Base-by-base conservation (phyloP, 2,329 filamentous ascomycete genomes). In the Verticillium albo-atrum region DNA sequence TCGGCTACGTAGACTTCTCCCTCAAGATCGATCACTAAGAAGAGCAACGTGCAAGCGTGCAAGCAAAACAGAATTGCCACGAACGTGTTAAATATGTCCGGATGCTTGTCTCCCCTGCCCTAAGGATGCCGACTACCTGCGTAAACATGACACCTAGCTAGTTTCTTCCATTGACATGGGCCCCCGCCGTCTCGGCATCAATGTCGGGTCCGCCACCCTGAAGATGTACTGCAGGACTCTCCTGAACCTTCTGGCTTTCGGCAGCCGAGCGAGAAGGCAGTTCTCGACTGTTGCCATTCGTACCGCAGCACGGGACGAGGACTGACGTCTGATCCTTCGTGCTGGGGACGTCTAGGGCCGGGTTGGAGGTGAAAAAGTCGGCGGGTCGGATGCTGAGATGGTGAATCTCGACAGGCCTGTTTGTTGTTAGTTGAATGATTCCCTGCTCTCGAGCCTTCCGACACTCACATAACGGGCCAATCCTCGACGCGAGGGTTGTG, bases 1-100 rank as follows among this genome's bases (percentile, higher is more conserved):
- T 96, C 3, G 86, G 90, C 30, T 92, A 97, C 72, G 87, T 99
- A 53, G 95, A 99, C 74, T 98, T 97, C 73, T 97, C 93, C 5
- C 81, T 99, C 66, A 99, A 99, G 80, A 93, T 99, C 64, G 74
- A 84, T 60, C 78, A 78, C 62, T 75, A 42, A 56, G n/a, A 47
- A 23, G 42, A n/a, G n/a, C 20, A 23, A 47, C 42, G 42, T 47
- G 7, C 42, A 47, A 47, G 25, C 42, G 42, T 47, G 7, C 42
- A 47, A 47, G 42, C n/a, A 23, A 23, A 23, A 47, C n/a, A 47
- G n/a, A 4, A 47, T 47, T 23, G 20, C 42, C 42, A 23, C 6
- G 5, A 23, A 47, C n/a, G 42, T 47, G 42, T 12, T n/a, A 37
- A 15, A 47, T 12, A 14, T 47, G 42, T 10, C 25, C 35, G 15